A percentile compares a stretch with the other conserved stretches of the same genome.
Conservation (phyloP, 2,329 filamentous ascomycete species). For the Penicillium expansum region DNA sequence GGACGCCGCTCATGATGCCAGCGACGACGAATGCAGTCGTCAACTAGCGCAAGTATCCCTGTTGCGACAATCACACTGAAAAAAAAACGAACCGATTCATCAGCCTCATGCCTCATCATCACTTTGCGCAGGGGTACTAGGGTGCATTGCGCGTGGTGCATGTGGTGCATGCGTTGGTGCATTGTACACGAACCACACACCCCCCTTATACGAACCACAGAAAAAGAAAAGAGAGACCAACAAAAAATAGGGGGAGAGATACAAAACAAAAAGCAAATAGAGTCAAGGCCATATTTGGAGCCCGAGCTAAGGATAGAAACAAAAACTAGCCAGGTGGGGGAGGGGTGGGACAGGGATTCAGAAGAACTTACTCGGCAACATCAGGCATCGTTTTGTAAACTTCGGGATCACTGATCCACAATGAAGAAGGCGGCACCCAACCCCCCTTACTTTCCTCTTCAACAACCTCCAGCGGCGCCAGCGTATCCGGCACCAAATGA, state of each 20-base stretch:
- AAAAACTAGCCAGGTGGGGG: not conserved
- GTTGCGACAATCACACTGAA: slow-evolving; percentile 79
- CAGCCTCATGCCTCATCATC: slow-evolving; percentile 7
- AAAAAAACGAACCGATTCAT: not conserved
- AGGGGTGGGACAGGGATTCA: not conserved
- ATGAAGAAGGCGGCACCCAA: slow-evolving; percentile 85
- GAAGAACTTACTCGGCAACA: slow-evolving; percentile 73
- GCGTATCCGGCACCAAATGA: slow-evolving; percentile 77
- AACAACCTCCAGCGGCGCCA: slow-evolving; percentile 66
- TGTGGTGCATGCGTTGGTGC: slow-evolving; percentile 5
- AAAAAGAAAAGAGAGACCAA: not conserved
- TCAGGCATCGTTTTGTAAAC: slow-evolving; percentile 71
- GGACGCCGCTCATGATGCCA: slow-evolving; percentile 61
- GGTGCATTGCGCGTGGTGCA: not conserved
- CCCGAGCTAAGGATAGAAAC: not conserved
- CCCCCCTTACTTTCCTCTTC: slow-evolving; percentile 76
- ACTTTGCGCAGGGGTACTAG: not conserved
- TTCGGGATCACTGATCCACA: slow-evolving; percentile 79
- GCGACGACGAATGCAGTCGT: slow-evolving; percentile 81
- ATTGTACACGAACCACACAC: slow-evolving; percentile 2
- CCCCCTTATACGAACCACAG: not conserved
- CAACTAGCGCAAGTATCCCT: slow-evolving; percentile 82
- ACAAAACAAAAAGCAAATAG: slow-evolving; percentile 1
- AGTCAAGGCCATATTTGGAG: not conserved
- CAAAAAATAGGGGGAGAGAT: not conserved